Conservation (phyloP, 495 filamentous ascomycete genomes). For the Pyrenula massariospora region DNA sequence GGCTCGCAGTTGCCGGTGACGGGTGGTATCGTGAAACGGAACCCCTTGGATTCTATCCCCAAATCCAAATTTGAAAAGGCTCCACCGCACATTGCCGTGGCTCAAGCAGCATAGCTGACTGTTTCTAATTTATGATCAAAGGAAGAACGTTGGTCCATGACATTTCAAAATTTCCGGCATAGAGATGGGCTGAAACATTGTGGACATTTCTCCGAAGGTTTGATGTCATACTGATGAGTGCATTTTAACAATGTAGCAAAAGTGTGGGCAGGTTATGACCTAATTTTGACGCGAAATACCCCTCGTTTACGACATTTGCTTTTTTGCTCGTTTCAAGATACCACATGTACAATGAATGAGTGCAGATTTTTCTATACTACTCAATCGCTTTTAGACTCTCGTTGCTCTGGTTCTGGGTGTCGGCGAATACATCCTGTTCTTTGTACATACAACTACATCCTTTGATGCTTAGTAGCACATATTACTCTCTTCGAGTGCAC, state of each 20-base stretch:
- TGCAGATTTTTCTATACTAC: no score
- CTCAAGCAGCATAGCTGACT: not conserved
- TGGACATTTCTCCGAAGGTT: not conserved
- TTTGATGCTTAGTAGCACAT: no score
- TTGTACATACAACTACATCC: no score
- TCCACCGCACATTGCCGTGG: not conserved
- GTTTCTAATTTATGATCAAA: no score
- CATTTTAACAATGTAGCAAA: not conserved
- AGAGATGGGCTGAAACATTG: not conserved
- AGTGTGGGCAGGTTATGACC: not conserved
- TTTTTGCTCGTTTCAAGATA: not conserved
- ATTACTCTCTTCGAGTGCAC: no score
- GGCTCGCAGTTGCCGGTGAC: conserved; percentile 80
- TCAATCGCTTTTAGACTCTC: not conserved
- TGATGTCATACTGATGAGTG: not conserved
- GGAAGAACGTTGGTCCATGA: not conserved
- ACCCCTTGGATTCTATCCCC: conserved; percentile 41
- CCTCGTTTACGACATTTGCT: not conserved
- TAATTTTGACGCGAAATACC: not conserved
- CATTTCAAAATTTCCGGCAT: not conserved
- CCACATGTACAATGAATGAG: not conserved
- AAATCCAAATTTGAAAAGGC: conserved; percentile 4
- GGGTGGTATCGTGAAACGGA: conserved; percentile 83
- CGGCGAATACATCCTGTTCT: no score
- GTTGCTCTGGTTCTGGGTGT: not conserved